Evolutionary conservation across 257 asterid species (phyloP).

Genomic region (Penstemon newberryi): DNA sequence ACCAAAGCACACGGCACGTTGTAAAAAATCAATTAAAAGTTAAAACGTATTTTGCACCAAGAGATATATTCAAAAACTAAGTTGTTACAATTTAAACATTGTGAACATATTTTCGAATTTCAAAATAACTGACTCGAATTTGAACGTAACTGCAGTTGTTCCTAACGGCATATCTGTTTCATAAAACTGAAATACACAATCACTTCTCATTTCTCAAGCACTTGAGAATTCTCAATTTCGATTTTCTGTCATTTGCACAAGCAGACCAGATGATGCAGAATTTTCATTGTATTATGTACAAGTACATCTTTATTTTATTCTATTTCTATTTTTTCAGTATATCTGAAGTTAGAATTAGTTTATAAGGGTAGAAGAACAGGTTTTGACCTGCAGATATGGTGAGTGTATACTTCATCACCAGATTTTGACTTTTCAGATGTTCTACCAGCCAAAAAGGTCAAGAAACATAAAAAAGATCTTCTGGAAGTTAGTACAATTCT

Average conservation of each 20-base stretch:
- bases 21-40: no score
- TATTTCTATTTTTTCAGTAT: neutral
- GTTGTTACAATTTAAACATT: no score
- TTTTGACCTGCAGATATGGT: slow-evolving; percentile 9
- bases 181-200: neutral
- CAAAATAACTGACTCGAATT: no score
- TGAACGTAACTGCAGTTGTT: no score
- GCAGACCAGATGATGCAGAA: slow-evolving; percentile 1
- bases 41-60: no score
- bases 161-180: neutral
- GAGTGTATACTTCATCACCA: slow-evolving; percentile 19
- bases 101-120: no score
- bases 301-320: neutral
- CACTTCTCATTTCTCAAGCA: slow-evolving; percentile 12
- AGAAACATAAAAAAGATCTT: slow-evolving; percentile 6
- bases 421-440: slow-evolving; percentile 11
- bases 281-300: slow-evolving; percentile 13
- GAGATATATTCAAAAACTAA: no score
- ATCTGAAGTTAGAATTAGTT: slow-evolving; percentile 7
- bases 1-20: no score
- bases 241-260: neutral
- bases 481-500: slow-evolving; percentile 16
- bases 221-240: slow-evolving; percentile 6
- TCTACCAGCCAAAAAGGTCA: slow-evolving; percentile 3
- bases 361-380: neutral